A percentile compares a stretch with the other conserved stretches of the same genome.
phyloP scores from a whole-genome alignment of 495 filamentous ascomycete genomes.

The Durotheca rogersii region DNA sequence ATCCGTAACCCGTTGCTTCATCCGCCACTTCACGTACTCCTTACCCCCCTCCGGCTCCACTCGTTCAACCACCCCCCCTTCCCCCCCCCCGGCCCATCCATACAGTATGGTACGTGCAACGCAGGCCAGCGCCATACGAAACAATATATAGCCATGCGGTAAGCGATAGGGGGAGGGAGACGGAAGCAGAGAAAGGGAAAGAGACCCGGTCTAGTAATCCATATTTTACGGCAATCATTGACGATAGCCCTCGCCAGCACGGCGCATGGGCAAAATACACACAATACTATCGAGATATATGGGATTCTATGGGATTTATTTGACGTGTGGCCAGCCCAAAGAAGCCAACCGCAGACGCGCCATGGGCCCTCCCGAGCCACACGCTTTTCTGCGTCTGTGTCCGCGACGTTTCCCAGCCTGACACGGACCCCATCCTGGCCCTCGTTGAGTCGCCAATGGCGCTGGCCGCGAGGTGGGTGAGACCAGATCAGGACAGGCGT shows the following conservation, averaged over 20 bases:
- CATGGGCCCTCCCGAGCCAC: conserved; percentile 12
- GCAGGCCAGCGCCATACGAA: too few relatives aligned
- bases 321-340: conserved; percentile 20
- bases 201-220: conserved; percentile 10
- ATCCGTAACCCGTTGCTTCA: too few relatives aligned
- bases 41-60: too few relatives aligned
- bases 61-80: too few relatives aligned
- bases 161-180: too few relatives aligned
- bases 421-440: conserved; percentile 19
- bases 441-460: conserved; percentile 31
- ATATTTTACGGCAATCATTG: too few relatives aligned
- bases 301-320: conserved; percentile 15
- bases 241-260: conserved; percentile 1
- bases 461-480: conserved; percentile 11
- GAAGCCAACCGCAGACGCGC: conserved; percentile 15
- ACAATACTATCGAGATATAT: conserved; percentile 15
- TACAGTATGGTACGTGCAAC: too few relatives aligned
- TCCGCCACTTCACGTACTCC: too few relatives aligned
- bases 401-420: conserved; percentile 13
- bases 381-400: too few relatives aligned
- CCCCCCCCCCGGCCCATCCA: too few relatives aligned
- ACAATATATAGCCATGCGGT: conserved; percentile 20
- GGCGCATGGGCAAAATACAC: conserved; percentile 2
- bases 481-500: too few relatives aligned
- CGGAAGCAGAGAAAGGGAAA: too few relatives aligned